Base-by-base conservation (phyloP, 768 basidiomycete genomes). In the Lactifluus piperatus region DNA sequence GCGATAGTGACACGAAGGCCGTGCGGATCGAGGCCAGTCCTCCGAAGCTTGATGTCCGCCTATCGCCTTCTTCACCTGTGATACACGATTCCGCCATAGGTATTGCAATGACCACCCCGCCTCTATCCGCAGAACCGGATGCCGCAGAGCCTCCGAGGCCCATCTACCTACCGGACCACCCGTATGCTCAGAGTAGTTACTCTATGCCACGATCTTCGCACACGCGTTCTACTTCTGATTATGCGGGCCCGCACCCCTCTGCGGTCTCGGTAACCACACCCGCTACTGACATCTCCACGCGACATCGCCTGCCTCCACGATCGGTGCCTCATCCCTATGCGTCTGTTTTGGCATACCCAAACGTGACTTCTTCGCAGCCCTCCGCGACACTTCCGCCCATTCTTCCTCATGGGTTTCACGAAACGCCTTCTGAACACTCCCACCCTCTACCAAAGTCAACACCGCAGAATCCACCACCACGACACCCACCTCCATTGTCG, bases 21-120 rank as follows among this genome's bases (percentile, higher is more conserved):
- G 20, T 6, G 10, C 41, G 48, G 43, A 30, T 36, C 48, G 58
- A 54, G 29, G 1, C 43, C 18, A 30, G 4, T 20, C 18, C 34
- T 20, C 32, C 41, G 7, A 55, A n/a, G 32, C 13, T 32, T 30
- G 47, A 26, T 36, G 27, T 54, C 7, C 37, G 45, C 18, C 56
- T 44, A 64, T 74, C 75, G 16, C 71, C 73, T 0, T 66, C 69
- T 6, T 74, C 72, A 10, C 70, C 66, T 1, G 67, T 62, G 10
- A 52, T 51, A 16, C 67, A 63, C 6, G 66, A 52, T 4, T 68
- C 68, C 0, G 65, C 44, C 11, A 71, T 80, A 1, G 79, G 79
- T 11, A 71, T 80, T 53, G 79, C 79, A 5, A 68, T 80, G 30
- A 73, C 77, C 4, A 70, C 75, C 1, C 72, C 76, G 0, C 66